Evolutionary conservation across 768 basidiomycete species (phyloP).

Genomic region (Leccinum pellstonianum): DNA sequence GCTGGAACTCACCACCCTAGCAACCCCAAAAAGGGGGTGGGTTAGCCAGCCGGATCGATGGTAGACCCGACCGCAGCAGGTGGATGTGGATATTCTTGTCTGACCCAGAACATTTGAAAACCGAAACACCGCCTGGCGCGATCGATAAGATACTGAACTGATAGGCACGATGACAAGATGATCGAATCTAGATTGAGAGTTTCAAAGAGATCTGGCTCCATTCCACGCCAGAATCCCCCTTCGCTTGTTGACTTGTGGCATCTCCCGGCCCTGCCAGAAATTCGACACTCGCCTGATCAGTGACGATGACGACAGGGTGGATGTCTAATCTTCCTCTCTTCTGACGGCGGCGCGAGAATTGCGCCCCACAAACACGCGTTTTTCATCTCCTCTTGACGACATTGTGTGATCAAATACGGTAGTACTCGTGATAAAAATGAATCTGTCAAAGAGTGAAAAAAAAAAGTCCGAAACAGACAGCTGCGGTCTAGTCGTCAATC

Average conservation of each 20-base stretch:
- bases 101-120: slow-evolving; percentile 7
- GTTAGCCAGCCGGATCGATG: neutral
- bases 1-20: slow-evolving; percentile 10
- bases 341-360: neutral
- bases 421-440: neutral
- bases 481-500: neutral
- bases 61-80: neutral
- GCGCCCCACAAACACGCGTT: neutral
- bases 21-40: slow-evolving; percentile 13
- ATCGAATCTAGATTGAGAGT: slow-evolving; percentile 3
- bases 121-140: slow-evolving; percentile 4
- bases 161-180: slow-evolving; percentile 19
- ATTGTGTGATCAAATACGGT: neutral
- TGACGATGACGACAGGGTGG: neutral
- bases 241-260: neutral
- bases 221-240: neutral
- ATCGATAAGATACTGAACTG: slow-evolving; percentile 21
- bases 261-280: neutral
- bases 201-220: neutral
- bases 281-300: neutral
- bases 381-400: neutral
- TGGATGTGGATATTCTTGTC: slow-evolving; percentile 14
- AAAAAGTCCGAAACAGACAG: slow-evolving; percentile 4
- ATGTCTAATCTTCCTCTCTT: neutral
- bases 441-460: slow-evolving; percentile 15